Evolutionary conservation across 192 early-diverging fungal genomes (phyloP).

Genomic region (Coemansia sp.): DNA sequence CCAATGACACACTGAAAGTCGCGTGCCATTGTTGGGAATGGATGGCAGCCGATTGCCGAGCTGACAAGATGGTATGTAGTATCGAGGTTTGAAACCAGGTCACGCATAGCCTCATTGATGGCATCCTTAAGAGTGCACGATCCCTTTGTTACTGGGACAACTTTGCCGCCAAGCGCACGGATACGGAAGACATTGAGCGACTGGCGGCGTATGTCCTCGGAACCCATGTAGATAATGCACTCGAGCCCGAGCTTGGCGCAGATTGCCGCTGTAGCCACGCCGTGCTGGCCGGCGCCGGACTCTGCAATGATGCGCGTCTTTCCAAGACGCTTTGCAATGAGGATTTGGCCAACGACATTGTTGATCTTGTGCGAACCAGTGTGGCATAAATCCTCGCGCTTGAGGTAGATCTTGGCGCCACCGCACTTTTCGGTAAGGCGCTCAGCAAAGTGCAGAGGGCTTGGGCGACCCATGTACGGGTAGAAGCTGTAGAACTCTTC

Average conservation of each 20-base stretch:
- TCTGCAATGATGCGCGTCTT: constrained; percentile 98
- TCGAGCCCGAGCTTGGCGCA: constrained; percentile 98
- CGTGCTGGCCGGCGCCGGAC: constrained; percentile 98
- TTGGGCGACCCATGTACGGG: constrained; percentile 89
- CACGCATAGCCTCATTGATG: constrained; percentile 97
- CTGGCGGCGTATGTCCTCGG: constrained; percentile 91
- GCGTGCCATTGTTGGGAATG: constrained; percentile 94
- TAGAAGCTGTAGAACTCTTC: constrained; percentile 87
- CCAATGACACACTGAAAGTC: constrained; percentile 99
- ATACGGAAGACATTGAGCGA: constrained; percentile 97
- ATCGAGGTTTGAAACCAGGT: constrained; percentile 95
- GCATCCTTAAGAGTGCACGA: constrained; percentile 94
- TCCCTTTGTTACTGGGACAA: constrained; percentile 79
- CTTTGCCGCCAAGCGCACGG: constrained; percentile 87
- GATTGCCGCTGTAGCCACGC: constrained; percentile 95
- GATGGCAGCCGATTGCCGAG: constrained; percentile 95
- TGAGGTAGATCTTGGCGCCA: constrained; percentile 95
- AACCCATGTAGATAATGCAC: constrained; percentile 98
- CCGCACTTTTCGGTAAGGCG: constrained; percentile 72
- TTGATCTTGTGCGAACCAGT: constrained; percentile 99
- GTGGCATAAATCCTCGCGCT: constrained; percentile 98
- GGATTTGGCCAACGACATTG: constrained; percentile 92
- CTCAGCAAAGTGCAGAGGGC: constrained; percentile 83
- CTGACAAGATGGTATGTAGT: constrained; percentile 97
- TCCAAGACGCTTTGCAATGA: constrained; percentile 91